Conservation (phyloP, 257 asterid species). For the Solanum etuberosum region DNA sequence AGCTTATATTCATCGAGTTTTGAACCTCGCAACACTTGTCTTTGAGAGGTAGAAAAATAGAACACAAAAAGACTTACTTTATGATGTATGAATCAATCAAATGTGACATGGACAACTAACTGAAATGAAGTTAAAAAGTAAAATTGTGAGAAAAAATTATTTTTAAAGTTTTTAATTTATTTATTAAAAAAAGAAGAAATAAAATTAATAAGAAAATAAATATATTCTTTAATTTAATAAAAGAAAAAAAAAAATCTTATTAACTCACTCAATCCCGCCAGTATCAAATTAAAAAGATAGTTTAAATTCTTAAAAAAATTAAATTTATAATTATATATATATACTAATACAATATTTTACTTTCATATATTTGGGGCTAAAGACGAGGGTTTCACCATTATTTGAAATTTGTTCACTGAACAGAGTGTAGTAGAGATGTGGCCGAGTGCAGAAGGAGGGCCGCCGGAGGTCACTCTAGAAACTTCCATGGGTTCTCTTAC, state of each 20-base stretch:
- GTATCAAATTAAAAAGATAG: no score
- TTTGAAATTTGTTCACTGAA: neutral
- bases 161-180: no score
- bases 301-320: no score
- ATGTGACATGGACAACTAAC: neutral
- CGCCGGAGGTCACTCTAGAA: constrained; percentile 90
- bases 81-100: neutral
- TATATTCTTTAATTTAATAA: no score
- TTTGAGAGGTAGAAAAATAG: neutral
- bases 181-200: no score
- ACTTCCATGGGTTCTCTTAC: constrained; percentile 93
- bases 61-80: no score
- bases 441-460: constrained; percentile 57
- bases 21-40: neutral
- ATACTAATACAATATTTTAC: neutral
- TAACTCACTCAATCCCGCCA: neutral
- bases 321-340: no score
- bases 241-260: no score
- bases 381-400: neutral
- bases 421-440: constrained; percentile 8
- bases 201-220: no score
- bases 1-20: neutral
- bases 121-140: neutral
- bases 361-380: neutral
- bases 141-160: no score